Base-by-base conservation (phyloP, 257 asterid genomes). In the Solanum lycopersicoides region DNA sequence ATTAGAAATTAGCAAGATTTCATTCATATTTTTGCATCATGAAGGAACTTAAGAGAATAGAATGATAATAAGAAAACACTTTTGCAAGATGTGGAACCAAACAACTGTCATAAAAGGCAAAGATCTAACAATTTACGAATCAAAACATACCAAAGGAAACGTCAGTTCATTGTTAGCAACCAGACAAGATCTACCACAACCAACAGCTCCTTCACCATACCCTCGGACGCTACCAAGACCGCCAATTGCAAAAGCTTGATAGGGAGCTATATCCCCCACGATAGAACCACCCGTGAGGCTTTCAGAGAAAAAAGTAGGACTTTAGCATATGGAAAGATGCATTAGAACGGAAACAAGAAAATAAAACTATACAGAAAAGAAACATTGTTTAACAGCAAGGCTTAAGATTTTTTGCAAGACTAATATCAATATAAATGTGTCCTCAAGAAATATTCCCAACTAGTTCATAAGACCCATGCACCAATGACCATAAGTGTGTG, bases 251-350 rank as follows among this genome's bases (percentile, higher is more conserved):
- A 97, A 97, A 89, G 99, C 97, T 91, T 97, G 99, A 93, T 95
- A 97, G 79, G 99, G 99, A 92, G 99, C 99, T 88, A 97, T 97
- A 88, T 97, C 98, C 77, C 99, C 99, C 41, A 95, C 99, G 65
- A 95, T 84, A 32, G 99, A 97, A 71, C 99, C 99, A 85, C 99
- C 98, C 37, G 95, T 93, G 89, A 97, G 93, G 93, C 99, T 97
- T 94, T 89, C 72, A 86, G 89, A 25, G 25, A 32, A 20, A 87
- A 75, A 68, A 37, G 37, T 75, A 11, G 80, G 30, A 30, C 2
- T 30, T 80, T 18, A 73, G 77, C 75, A 50, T 20, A 86, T 71
- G 88, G 32, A 34, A 21, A 53, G 21, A 18, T 50, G 42, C 37
- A 60, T 47, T 73, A 72, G 44, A 82, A 68, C 16, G 30, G 77